Evolutionary conservation across 441 rosid genomes (phyloP), one percentile per base, ranked within the genome.

Genomic region (Flueggea neowawraea): DNA sequence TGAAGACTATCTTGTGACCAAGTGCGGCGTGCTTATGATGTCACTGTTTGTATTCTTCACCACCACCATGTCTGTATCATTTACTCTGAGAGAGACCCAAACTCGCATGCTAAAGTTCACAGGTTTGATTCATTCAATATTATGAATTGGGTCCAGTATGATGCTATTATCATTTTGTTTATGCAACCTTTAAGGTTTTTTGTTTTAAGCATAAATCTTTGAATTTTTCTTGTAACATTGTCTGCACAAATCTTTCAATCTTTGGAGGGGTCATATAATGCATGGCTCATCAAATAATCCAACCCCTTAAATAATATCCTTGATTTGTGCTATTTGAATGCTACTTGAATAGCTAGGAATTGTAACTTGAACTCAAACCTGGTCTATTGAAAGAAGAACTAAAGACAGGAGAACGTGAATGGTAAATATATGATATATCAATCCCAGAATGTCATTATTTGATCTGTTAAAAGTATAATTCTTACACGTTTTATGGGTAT

Each of bases 11-110:
- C 86, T 95, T 68, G 99, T 95, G 74, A 89, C 82, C n/a, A 95
- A 95, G 75, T 95, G 97, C 73, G 98, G 98, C 12, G 99, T 91
- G 72, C 98, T 95, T 68, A 88, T 91, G 98, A 91, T 95, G 99
- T 91, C 99, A 16, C 83, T 95, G 63, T 91, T 95, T 61, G 97
- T 95, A 52, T 95, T 95, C 76, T 91, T 95, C 72, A 95, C 99
- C 9, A 95, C 99, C 52, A 95, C 99, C 52, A 91, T 95, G 98
- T 95, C 98, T 22, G 99, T 95, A 45, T 95, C 99, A 32, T 95
- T 95, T 76, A 95, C 99, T 50, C 66, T 95, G 81, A 83, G 98
- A 79, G 99, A 95, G 82, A 95, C 98, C 3, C 99, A 95, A 78
- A 85, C 96, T 62, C 97, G 99, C 36, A 91, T 95, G 97, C 79